Percentiles rank a stretch among this genome's conserved stretches.
Conservation (phyloP, 2,329 filamentous ascomycete genomes). For the Alternaria consortialis region DNA sequence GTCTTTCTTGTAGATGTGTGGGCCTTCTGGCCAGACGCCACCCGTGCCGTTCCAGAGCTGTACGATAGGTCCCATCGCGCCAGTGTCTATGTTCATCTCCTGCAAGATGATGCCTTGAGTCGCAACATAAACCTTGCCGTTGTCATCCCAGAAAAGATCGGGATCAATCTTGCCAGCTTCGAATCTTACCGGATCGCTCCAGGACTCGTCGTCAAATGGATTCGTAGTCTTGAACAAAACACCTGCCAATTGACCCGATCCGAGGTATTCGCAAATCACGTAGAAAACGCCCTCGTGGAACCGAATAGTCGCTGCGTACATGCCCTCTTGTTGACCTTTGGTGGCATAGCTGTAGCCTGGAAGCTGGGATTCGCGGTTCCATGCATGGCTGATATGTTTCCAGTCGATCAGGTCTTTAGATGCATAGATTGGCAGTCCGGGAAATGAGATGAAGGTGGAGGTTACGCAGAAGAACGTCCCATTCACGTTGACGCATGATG, state of each 20-base stretch:
- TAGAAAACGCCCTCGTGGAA: conserved; percentile 36
- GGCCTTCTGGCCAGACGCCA: conserved; percentile 43
- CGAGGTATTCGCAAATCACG: conserved; percentile 29
- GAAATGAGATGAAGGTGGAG: conserved; percentile 62
- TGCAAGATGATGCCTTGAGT: conserved; percentile 28
- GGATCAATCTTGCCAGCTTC: conserved; percentile 55
- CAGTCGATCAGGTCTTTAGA: conserved; percentile 55
- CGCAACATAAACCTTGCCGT: conserved; percentile 61
- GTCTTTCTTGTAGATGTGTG: conserved; percentile 51
- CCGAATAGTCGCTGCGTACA: conserved; percentile 35
- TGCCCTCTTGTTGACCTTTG: conserved; percentile 20
- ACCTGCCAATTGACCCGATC: background rate
- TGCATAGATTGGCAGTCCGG: conserved; percentile 62
- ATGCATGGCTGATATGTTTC: conserved; percentile 26
- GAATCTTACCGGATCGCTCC: conserved; percentile 34
- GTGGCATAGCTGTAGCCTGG: conserved; percentile 24
- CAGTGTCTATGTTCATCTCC: conserved; percentile 47
- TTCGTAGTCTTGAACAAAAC: conserved; percentile 28
- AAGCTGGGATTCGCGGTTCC: conserved; percentile 29
- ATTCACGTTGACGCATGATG: conserved; percentile 53
- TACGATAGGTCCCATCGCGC: conserved; percentile 36
- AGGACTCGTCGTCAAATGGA: conserved; percentile 23
- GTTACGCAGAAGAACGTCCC: conserved; percentile 59
- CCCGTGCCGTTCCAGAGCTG: conserved; percentile 33
- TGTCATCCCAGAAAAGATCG: conserved; percentile 64